Conservation (phyloP, 768 basidiomycete species). For the Mycena kentingensis region DNA sequence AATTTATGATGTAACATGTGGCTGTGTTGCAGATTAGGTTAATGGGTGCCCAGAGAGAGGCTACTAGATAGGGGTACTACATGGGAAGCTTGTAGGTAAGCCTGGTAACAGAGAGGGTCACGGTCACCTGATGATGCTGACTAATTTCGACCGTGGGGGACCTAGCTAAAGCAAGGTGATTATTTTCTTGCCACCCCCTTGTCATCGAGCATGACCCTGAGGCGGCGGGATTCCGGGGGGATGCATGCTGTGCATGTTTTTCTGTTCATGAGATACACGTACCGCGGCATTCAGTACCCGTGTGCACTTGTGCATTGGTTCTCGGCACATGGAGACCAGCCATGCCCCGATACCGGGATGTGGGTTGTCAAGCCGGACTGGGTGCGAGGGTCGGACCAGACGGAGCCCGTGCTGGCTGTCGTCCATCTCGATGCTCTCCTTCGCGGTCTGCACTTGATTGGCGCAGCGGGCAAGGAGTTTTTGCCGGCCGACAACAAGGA, state of each 20-base stretch:
- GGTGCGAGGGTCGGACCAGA: background rate
- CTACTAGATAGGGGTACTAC: no score
- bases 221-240: conserved; percentile 22
- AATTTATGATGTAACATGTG: no score
- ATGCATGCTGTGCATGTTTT: conserved; percentile 28
- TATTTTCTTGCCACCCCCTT: no score
- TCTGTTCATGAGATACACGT: conserved; percentile 27
- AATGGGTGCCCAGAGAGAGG: no score
- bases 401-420: conserved; percentile 1
- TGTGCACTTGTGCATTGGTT: conserved; percentile 35
- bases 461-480: conserved; percentile 1
- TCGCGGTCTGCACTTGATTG: no score
- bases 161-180: no score
- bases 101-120: no score
- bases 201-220: conserved; percentile 23
- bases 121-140: no score
- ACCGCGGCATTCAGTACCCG: conserved; percentile 20
- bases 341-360: conserved; percentile 26
- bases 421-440: conserved; percentile 15
- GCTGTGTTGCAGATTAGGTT: no score
- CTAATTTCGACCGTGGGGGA: no score
- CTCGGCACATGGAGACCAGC: no score
- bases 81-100: no score
- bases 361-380: conserved; percentile 29
- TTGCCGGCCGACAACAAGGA: conserved; percentile 9